Conservation (phyloP, 352 stramenopile genomes). For the Thraustochytrium striatum region DNA sequence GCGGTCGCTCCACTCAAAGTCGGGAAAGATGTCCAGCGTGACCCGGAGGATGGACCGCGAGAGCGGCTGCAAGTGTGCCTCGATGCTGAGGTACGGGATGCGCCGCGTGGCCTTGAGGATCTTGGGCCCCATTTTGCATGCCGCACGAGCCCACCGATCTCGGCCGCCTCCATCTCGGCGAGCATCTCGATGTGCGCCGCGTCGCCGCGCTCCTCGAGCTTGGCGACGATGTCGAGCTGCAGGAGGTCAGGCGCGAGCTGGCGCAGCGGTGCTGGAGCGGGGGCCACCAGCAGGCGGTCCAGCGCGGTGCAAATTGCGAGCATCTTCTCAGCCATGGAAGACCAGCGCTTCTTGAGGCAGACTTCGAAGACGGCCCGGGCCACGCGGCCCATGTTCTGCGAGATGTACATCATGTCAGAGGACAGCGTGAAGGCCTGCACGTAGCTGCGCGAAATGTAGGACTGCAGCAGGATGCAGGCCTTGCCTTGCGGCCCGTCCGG, state of each 20-base stretch:
- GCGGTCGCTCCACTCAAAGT: slow-evolving; percentile 75
- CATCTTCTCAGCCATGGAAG: slow-evolving; percentile 65
- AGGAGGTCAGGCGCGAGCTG: slow-evolving; percentile 75
- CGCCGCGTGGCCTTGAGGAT: slow-evolving; percentile 66
- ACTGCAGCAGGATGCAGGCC: slow-evolving; percentile 93
- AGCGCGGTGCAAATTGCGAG: slow-evolving; percentile 92
- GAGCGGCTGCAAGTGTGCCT: slow-evolving; percentile 85
- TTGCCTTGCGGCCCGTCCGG: slow-evolving; percentile 89
- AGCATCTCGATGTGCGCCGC: slow-evolving; percentile 51
- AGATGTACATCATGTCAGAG: slow-evolving; percentile 98
- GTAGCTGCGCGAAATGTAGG: slow-evolving; percentile 73
- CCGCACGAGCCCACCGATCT: slow-evolving; percentile 57
- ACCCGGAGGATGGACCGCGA: slow-evolving; percentile 88
- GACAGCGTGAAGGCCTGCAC: slow-evolving; percentile 95
- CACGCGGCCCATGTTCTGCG: slow-evolving; percentile 94
- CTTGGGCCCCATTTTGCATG: slow-evolving; percentile 58
- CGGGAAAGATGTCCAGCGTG: slow-evolving; percentile 67
- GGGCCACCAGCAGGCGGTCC: slow-evolving; percentile 96
- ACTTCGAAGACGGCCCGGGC: slow-evolving; percentile 98
- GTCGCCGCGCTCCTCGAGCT: slow-evolving; percentile 52
- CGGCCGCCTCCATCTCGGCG: slow-evolving; percentile 54
- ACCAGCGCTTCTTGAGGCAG: slow-evolving; percentile 64
- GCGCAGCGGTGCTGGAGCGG: slow-evolving; percentile 74
- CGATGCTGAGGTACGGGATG: slow-evolving; percentile 71
- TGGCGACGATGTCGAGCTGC: slow-evolving; percentile 52